Evolutionary conservation across 306 rosid species (phyloP).

Genomic region (Malus domestica): ASM211411v1 NC_041804.1:7474501-7475000

Average conservation of each 20-base stretch:
- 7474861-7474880: too few species aligned
- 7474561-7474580: slow-evolving; percentile 11
- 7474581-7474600: slow-evolving; percentile 4
- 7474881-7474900: too few species aligned
- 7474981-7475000: too few species aligned
- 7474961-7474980: too few species aligned
- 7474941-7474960: too few species aligned
- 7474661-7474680: background rate
- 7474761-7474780: too few species aligned
- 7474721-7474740: background rate
- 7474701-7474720: background rate
- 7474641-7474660: background rate
- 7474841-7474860: too few species aligned
- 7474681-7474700: background rate
- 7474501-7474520: slow-evolving; percentile 5
- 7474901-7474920: too few species aligned
- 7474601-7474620: slow-evolving; percentile 4
- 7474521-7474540: background rate
- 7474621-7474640: slow-evolving; percentile 1
- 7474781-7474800: too few species aligned
- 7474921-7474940: too few species aligned
- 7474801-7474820: too few species aligned
- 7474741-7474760: background rate
- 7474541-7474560: slow-evolving; percentile 16
- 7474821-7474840: too few species aligned